Evolutionary conservation across 2,329 filamentous ascomycete species (phyloP).

Genomic region (Neurospora sp.): DNA sequence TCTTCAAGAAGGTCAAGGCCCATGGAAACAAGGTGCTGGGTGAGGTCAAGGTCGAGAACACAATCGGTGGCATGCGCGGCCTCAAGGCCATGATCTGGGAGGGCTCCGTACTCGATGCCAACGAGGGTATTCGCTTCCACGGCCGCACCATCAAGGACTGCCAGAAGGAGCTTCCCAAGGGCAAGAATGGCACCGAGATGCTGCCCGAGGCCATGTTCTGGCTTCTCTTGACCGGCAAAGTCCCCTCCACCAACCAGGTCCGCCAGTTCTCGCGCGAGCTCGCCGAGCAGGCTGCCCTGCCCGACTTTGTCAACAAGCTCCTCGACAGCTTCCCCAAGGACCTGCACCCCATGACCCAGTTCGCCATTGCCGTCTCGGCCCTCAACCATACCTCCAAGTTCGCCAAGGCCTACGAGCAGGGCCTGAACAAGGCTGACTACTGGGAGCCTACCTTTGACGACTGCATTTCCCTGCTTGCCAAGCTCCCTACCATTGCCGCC

Average conservation of each 20-base stretch:
- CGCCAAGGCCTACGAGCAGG: slow-evolving; percentile 83
- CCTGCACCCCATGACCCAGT: slow-evolving; percentile 97
- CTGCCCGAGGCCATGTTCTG: slow-evolving; percentile 99
- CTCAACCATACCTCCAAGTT: slow-evolving; percentile 92
- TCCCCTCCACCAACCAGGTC: slow-evolving; percentile 74
- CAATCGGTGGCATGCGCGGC: slow-evolving; percentile 92
- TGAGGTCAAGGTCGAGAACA: slow-evolving; percentile 88
- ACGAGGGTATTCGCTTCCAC: slow-evolving; percentile 97
- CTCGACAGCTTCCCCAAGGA: slow-evolving; percentile 82
- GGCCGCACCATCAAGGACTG: slow-evolving; percentile 97
- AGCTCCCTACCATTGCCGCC: slow-evolving; percentile 91
- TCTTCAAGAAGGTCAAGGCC: slow-evolving; percentile 87
- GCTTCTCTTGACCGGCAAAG: slow-evolving; percentile 87
- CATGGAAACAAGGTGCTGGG: slow-evolving; percentile 75
- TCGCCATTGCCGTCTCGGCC: slow-evolving; percentile 90
- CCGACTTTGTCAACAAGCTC: slow-evolving; percentile 75
- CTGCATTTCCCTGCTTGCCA: slow-evolving; percentile 84
- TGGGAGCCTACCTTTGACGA: slow-evolving; percentile 99
- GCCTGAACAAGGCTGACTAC: slow-evolving; percentile 91
- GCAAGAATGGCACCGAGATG: slow-evolving; percentile 88
- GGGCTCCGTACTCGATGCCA: slow-evolving; percentile 88
- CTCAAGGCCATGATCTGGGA: slow-evolving; percentile 99
- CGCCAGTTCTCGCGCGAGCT: slow-evolving; percentile 76
- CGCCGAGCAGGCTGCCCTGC: slow-evolving; percentile 75
- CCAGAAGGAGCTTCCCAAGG: slow-evolving; percentile 87